Percentiles rank a stretch among this genome's conserved stretches.
These are phyloP conservation scores for Aspergillus funiculosus DNA, from an alignment of 495 filamentous ascomycete species.

Conservation along the genomic window DNA sequence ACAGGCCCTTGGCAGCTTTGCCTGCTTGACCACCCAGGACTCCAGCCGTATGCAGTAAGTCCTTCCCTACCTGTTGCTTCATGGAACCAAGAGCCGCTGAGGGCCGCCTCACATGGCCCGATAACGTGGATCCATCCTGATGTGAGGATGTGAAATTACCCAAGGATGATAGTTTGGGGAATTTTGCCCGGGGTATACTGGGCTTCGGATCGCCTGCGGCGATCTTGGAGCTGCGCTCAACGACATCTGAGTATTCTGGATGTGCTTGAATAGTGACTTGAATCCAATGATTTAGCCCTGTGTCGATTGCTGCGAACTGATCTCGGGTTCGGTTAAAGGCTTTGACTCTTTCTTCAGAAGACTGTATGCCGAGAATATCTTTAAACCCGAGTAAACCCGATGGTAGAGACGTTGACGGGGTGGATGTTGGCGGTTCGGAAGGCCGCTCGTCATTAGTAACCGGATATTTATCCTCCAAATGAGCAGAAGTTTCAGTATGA, in stretches of 20 bases:
- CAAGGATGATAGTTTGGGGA: constrained; percentile 39
- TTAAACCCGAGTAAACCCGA: constrained; percentile 55
- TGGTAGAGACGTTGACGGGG: constrained; percentile 21
- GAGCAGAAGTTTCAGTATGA: constrained; percentile 7
- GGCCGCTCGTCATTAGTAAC: background rate
- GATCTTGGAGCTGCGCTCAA: constrained; percentile 30
- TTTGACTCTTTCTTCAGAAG: constrained; percentile 56
- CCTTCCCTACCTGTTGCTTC: constrained; percentile 61
- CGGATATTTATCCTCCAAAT: constrained; percentile 7
- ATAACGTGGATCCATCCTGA: constrained; percentile 37
- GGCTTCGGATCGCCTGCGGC: constrained; percentile 26
- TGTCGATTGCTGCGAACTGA: constrained; percentile 65
- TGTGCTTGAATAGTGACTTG: constrained; percentile 40
- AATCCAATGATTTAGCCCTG: constrained; percentile 73
- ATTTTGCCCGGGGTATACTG: constrained; percentile 40
- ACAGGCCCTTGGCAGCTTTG: constrained; percentile 77
- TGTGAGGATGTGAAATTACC: constrained; percentile 35
- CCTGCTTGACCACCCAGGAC: constrained; percentile 62
- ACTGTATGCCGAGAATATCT: constrained; percentile 62
- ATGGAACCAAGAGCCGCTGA: constrained; percentile 36
- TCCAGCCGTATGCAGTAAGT: constrained; percentile 74
- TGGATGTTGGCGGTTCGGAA: constrained; percentile 1
- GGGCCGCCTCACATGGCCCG: constrained; percentile 32
- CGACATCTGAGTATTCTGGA: constrained; percentile 47
- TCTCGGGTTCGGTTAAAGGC: constrained; percentile 63